Evolutionary conservation across 768 basidiomycete genomes (phyloP).

Genomic region (Suillus placidus): DNA sequence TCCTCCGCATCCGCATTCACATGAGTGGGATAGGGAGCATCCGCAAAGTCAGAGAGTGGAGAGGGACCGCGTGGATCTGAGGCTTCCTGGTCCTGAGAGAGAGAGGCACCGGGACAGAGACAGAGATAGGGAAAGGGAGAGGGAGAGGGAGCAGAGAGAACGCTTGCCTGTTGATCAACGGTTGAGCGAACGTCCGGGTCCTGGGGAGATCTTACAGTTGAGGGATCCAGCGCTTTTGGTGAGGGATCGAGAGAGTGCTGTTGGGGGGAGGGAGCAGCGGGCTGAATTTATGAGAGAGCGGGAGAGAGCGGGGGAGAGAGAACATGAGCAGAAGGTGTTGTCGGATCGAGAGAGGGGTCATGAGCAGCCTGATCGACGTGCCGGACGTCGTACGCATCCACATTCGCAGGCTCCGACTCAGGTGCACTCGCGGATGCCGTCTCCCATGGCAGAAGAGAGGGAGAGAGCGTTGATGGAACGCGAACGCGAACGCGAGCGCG

Average conservation of each 20-base stretch:
- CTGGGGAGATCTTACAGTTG: constrained; percentile 10
- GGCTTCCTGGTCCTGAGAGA: constrained; percentile 6
- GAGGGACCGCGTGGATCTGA: constrained; percentile 22
- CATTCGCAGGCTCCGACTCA: constrained; percentile 4
- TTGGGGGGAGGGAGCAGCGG: constrained; percentile 29
- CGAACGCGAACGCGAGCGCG: constrained; percentile 25
- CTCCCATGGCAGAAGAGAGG: constrained; percentile 21
- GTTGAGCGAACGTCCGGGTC: constrained; percentile 10
- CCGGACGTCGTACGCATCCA: background rate
- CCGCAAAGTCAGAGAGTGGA: constrained; percentile 18
- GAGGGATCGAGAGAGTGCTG: background rate
- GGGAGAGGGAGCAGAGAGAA: constrained; percentile 21
- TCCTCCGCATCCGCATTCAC: constrained; percentile 17
- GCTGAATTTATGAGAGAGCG: constrained; percentile 36
- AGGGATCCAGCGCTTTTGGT: constrained; percentile 6
- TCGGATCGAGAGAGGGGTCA: constrained; percentile 26
- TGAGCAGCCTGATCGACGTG: constrained; percentile 7
- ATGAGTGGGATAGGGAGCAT: constrained; percentile 32
- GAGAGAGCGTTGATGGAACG: constrained; percentile 23
- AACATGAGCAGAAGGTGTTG: constrained; percentile 30
- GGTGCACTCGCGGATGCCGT: background rate
- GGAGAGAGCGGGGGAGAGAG: constrained; percentile 30
- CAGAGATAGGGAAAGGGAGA: constrained; percentile 8
- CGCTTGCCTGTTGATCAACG: constrained; percentile 26
- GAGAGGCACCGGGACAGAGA: constrained; percentile 11